Conservation (phyloP, 495 filamentous ascomycete species). For the Neurospora terricola region DNA sequence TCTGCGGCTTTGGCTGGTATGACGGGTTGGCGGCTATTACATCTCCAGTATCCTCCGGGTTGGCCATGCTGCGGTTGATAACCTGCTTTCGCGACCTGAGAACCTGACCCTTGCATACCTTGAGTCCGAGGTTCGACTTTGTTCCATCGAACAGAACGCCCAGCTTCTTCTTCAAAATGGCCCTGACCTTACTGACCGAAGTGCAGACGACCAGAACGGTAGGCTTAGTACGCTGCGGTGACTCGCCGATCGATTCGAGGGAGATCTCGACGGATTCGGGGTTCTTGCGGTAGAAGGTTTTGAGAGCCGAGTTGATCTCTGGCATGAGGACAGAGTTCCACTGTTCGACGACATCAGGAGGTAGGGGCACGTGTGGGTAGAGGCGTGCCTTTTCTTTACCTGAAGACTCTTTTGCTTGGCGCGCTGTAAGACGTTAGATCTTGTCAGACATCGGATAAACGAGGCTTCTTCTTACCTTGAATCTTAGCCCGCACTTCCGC, state of each 20-base stretch:
- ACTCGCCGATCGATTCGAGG: slow-evolving; percentile 64
- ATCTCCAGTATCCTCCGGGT: slow-evolving; percentile 17
- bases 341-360: slow-evolving; percentile 52
- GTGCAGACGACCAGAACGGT: slow-evolving; percentile 70
- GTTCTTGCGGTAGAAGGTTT: slow-evolving; percentile 52
- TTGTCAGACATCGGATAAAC: not conserved
- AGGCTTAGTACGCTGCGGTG: slow-evolving; percentile 51
- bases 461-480: slow-evolving; percentile 1
- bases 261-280: slow-evolving; percentile 66
- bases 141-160: slow-evolving; percentile 46
- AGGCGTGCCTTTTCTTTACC: slow-evolving; percentile 33
- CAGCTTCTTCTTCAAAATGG: slow-evolving; percentile 62
- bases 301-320: slow-evolving; percentile 49
- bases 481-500: not conserved
- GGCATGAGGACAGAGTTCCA: slow-evolving; percentile 67
- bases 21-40: slow-evolving; percentile 43
- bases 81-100: slow-evolving; percentile 50
- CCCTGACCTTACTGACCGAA: slow-evolving; percentile 59
- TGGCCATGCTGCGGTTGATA: slow-evolving; percentile 27
- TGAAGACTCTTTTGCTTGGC: not conserved
- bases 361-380: slow-evolving; percentile 43
- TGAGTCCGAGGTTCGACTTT: slow-evolving; percentile 39
- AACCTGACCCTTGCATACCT: slow-evolving; percentile 60
- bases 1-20: slow-evolving; percentile 66
- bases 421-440: not conserved